Conservation (phyloP, 2,329 filamentous ascomycete genomes). For the Colletotrichum lupini region DNA sequence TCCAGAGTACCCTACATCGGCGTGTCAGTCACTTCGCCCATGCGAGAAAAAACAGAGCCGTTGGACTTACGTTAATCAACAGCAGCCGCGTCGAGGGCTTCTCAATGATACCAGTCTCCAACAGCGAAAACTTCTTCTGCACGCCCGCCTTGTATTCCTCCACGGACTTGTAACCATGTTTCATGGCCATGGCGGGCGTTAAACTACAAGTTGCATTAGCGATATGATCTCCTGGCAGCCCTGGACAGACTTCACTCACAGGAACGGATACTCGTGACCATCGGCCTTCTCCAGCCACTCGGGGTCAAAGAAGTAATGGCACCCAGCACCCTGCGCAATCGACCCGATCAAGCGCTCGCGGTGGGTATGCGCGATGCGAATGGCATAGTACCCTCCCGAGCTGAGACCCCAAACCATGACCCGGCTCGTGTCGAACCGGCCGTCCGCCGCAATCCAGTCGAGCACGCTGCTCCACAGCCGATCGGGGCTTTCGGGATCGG, state of each 20-base stretch:
- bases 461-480: conserved; percentile 72
- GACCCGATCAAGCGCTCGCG: conserved; percentile 60
- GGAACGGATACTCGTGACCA: conserved; percentile 74
- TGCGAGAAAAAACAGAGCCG: background rate
- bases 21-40: background rate
- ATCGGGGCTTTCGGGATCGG: conserved; percentile 69
- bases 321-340: conserved; percentile 69
- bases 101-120: conserved; percentile 68
- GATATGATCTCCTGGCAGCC: background rate
- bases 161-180: conserved; percentile 69
- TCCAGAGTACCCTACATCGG: conserved; percentile 65
- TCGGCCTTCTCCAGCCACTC: conserved; percentile 70
- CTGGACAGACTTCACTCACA: conserved; percentile 45
- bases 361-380: conserved; percentile 77
- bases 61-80: conserved; percentile 65
- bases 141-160: conserved; percentile 66
- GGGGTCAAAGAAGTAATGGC: conserved; percentile 63
- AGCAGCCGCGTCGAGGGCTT: conserved; percentile 66
- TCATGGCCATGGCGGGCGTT: conserved; percentile 66
- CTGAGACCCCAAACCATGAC: conserved; percentile 74
- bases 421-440: conserved; percentile 65
- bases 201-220: conserved; percentile 48
- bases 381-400: conserved; percentile 75
- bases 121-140: conserved; percentile 71
- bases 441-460: conserved; percentile 64